Percentiles rank a stretch among this genome's conserved stretches.
These are phyloP conservation scores for Creolimax fragrantissima DNA, from an alignment of 78 protist species.

Conservation along the genomic window DNA sequence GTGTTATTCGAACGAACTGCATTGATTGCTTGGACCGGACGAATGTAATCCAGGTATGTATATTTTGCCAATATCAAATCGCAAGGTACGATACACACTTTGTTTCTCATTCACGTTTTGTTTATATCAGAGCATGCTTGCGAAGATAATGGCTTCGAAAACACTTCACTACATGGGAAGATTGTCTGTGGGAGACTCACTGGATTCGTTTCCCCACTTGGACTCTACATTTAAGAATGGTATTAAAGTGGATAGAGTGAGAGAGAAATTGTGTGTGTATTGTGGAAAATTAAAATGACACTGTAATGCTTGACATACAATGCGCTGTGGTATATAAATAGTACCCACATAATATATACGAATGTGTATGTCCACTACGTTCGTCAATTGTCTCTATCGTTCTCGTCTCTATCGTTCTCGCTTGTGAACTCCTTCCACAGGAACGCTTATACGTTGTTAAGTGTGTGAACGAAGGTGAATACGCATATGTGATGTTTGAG, in stretches of 20 bases:
- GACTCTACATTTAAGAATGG: neutral
- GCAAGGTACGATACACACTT: too few species aligned
- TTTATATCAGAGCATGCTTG: constrained; percentile 3
- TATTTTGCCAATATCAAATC: too few species aligned
- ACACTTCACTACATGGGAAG: constrained; percentile 47
- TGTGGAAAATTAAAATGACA: neutral
- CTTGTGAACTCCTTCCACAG: too few species aligned
- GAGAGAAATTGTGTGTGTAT: neutral
- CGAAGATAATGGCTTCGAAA: neutral
- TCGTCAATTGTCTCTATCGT: too few species aligned
- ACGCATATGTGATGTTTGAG: too few species aligned
- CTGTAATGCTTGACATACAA: neutral
- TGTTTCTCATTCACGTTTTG: too few species aligned
- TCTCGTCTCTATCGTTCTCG: too few species aligned
- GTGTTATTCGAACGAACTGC: constrained; percentile 80
- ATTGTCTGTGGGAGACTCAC: neutral
- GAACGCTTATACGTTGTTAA: too few species aligned
- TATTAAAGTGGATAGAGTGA: too few species aligned
- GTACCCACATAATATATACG: neutral
- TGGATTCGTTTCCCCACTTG: neutral
- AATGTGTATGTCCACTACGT: constrained; percentile 2
- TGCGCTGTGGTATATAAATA: neutral
- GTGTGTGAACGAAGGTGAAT: too few species aligned
- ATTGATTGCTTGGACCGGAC: constrained; percentile 91
- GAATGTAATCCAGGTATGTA: constrained; percentile 72